Base-by-base conservation (phyloP, 371 early-diverging fungal species). In the Mucor mucedo region DNA sequence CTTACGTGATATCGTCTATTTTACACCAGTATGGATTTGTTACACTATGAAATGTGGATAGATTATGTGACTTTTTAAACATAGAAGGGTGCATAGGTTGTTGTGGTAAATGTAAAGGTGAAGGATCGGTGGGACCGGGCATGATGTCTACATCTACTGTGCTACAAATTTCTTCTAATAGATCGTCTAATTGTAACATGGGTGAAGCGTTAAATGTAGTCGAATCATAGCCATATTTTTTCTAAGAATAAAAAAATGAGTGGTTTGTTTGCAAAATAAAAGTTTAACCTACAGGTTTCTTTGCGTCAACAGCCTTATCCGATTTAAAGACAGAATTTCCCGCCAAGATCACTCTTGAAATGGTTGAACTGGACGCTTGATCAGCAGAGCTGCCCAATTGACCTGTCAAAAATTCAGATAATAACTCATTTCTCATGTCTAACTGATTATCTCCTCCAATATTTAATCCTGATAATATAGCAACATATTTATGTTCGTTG, bases 121-220 rank as follows among this genome's bases (percentile, higher is more conserved):
- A 78, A 1, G 96, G 96, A 65, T 98, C 98, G 4, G 72, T 64
- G 0, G 67, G 65, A 6, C 98, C 98, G 1, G 98, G 89, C 89
- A 97, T 89, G n/a, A 97, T 58, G 60, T 91, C 90, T 2, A 96
- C 82, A 13, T 83, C 78, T 11, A 95, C 68, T 30, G 80, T 72
- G 11, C 81, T 75, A 21, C 87, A 85, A 11, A 91, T 63, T 3
- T 90, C 87, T 29, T 85, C 82, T 21, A 93, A 66, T 21, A 83
- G 70, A 3, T 70, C 71, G 50, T 92, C 92, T 41, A 91, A 66
- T 27, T 83, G 77, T 11, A 49, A 40, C 40, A 79, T 60, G 4
- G 85, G 80, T 21, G 73, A 70, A 2, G 77, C 74, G 58, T 83
- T 70, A 58, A 80, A 86, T 3, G 59, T 60, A 0, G 82, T 72